Conservation (phyloP, 108 stramenopile species). For the Nitzschia sp. region DNA sequence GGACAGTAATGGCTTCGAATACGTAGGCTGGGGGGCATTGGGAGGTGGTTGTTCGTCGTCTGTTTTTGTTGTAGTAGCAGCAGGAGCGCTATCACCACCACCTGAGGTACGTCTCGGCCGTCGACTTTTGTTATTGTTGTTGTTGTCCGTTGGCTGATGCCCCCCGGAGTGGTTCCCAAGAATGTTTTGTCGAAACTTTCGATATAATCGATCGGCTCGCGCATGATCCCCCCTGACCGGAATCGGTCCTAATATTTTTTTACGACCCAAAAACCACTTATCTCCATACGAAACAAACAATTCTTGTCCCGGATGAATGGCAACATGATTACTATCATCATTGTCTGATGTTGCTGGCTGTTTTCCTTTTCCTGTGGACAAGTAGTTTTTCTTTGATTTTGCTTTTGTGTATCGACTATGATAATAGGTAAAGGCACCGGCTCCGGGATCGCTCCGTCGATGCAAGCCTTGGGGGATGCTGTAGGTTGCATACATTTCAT, state of each 20-base stretch:
- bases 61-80: neutral
- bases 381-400: too few species aligned
- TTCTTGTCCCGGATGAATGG: constrained; percentile 45
- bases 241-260: constrained; percentile 29
- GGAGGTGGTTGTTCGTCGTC: neutral
- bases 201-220: constrained; percentile 7
- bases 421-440: constrained; percentile 41
- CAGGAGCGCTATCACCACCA: too few species aligned
- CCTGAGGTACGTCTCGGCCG: too few species aligned
- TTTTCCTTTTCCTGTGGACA: neutral
- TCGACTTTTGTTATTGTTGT: neutral
- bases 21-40: neutral
- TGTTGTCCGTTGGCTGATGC: neutral
- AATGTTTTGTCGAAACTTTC: constrained; percentile 16
- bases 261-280: constrained; percentile 25
- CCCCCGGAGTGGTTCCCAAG: neutral
- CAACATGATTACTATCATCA: too few species aligned
- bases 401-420: constrained; percentile 32
- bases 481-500: constrained; percentile 20
- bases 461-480: constrained; percentile 37
- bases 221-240: constrained; percentile 34
- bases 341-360: neutral
- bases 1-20: neutral
- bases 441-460: constrained; percentile 56
- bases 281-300: constrained; percentile 42